Percentiles rank a stretch among this genome's conserved stretches.
These are phyloP conservation scores for Caloboletus inedulis DNA, from an alignment of 1,284 basidiomycete genomes.

Conservation along the genomic window DNA sequence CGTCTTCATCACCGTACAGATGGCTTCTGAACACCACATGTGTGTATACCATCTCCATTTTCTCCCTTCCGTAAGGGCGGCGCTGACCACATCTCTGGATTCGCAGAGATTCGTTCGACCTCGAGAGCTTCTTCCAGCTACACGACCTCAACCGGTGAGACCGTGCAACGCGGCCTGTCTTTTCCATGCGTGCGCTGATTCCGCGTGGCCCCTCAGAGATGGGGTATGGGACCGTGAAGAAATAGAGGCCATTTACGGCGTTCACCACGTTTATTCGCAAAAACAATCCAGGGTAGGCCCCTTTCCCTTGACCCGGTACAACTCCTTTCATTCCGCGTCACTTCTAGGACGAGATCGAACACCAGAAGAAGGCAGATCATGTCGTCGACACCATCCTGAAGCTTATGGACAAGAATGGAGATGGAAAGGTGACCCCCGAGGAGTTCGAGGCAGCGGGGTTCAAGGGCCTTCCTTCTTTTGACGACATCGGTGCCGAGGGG, in stretches of 20 bases:
- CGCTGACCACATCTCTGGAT: slow-evolving; percentile 4
- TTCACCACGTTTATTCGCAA: slow-evolving; percentile 92
- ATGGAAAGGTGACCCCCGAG: slow-evolving; percentile 74
- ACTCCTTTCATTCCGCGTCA: background rate
- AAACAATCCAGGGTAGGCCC: slow-evolving; percentile 69
- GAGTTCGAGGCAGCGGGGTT: slow-evolving; percentile 83
- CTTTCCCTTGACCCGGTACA: background rate
- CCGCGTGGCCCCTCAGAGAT: slow-evolving; percentile 42
- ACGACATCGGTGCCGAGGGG: slow-evolving; percentile 81
- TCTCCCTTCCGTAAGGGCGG: background rate
- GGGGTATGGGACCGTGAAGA: slow-evolving; percentile 76
- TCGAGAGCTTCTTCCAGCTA: slow-evolving; percentile 79
- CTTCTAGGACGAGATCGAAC: slow-evolving; percentile 69
- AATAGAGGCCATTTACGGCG: slow-evolving; percentile 90
- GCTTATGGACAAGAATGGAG: slow-evolving; percentile 73
- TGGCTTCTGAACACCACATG: slow-evolving; percentile 86
- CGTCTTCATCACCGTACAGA: slow-evolving; percentile 43
- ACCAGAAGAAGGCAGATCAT: slow-evolving; percentile 80
- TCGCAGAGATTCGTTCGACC: slow-evolving; percentile 72
- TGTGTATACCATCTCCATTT: slow-evolving; percentile 33
- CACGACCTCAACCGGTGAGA: slow-evolving; percentile 86
- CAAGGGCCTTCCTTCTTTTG: slow-evolving; percentile 82
- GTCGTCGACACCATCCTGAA: slow-evolving; percentile 78
- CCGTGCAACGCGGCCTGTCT: background rate
- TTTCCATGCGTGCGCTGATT: background rate